phyloP scores from a whole-genome alignment of 441 rosid genomes.

The Populus hybrid region DNA sequence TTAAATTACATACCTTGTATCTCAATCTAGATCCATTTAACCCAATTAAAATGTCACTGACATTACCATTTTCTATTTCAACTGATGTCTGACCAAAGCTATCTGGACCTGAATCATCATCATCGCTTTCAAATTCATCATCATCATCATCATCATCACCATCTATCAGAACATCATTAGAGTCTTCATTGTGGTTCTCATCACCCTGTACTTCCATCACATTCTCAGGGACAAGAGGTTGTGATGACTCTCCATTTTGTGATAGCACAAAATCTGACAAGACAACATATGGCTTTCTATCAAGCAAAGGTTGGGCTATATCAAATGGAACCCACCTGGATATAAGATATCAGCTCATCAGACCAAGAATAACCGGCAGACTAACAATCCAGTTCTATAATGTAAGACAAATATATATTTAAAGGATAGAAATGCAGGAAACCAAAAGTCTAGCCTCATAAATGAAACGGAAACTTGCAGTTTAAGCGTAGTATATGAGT shows the following conservation, averaged over 20 bases:
- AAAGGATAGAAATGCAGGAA: not conserved
- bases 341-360: constrained; percentile 22
- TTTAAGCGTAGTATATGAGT: not conserved
- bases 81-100: constrained; percentile 15
- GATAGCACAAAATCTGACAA: constrained; percentile 52
- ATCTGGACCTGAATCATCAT: constrained; percentile 45
- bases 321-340: constrained; percentile 88
- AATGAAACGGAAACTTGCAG: not conserved
- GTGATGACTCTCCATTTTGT: constrained; percentile 36
- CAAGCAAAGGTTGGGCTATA: constrained; percentile 70
- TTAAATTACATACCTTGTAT: constrained; percentile 53
- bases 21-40: constrained; percentile 44
- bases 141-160: constrained; percentile 46
- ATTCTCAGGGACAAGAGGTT: constrained; percentile 35
- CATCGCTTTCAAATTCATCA: constrained; percentile 47
- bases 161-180: constrained; percentile 43
- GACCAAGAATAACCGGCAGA: constrained; percentile 8
- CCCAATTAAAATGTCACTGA: constrained; percentile 52
- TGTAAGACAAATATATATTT: not conserved
- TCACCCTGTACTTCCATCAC: constrained; percentile 30
- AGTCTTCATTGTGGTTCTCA: constrained; percentile 38
- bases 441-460: constrained; percentile 2
- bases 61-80: constrained; percentile 33
- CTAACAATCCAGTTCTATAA: not conserved
- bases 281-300: constrained; percentile 55